Evolutionary conservation across 805 yeast genomes (phyloP).

Genomic region (Lipomyces starkeyi): DNA sequence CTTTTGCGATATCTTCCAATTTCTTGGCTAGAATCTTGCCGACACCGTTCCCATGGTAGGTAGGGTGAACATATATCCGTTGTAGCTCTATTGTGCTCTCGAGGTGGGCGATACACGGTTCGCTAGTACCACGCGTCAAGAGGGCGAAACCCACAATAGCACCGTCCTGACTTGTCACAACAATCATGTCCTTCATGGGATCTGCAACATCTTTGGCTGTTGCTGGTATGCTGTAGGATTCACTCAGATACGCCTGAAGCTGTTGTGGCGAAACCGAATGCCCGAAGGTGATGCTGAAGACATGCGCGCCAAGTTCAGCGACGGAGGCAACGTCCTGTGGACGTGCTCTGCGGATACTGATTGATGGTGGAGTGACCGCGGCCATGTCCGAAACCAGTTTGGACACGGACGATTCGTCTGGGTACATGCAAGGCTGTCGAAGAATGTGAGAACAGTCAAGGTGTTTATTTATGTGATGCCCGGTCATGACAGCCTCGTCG

Average conservation of each 20-base stretch:
- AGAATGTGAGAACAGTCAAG: no score
- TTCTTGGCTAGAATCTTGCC: neutral
- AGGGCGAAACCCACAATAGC: neutral
- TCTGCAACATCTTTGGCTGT: neutral
- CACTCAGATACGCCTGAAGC: neutral
- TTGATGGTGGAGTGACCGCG: no score
- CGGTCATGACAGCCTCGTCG: no score
- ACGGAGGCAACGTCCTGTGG: neutral
- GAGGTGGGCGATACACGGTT: neutral
- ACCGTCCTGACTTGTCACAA: neutral
- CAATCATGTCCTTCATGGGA: constrained; percentile 2
- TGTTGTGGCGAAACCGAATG: neutral
- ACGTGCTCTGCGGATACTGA: no score
- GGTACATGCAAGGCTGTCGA: no score
- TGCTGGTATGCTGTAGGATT: neutral
- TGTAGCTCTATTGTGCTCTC: neutral
- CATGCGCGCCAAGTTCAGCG: neutral
- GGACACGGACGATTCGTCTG: no score
- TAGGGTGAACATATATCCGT: neutral
- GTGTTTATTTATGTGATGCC: no score
- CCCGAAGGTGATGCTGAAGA: neutral
- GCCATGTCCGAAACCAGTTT: no score
- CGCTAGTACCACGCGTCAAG: neutral
- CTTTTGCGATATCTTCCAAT: neutral
- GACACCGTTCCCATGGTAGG: neutral